Evolutionary conservation across 1,284 basidiomycete genomes (phyloP).

Genomic region (Chondrostereum purpureum): DNA sequence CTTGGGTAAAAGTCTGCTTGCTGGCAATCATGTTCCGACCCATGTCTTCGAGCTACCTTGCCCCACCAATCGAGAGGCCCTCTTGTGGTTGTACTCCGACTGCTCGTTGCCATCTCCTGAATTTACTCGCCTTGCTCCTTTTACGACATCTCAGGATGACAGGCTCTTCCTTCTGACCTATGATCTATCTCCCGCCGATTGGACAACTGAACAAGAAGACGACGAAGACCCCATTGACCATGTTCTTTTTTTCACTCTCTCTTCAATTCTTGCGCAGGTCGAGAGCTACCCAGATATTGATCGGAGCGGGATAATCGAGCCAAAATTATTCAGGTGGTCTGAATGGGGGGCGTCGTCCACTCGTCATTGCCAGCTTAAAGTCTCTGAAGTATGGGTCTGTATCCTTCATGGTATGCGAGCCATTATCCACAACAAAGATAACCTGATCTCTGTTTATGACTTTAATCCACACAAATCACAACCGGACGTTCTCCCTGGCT

Average conservation of each 20-base stretch:
- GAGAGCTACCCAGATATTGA: neutral
- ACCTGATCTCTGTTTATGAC: constrained; percentile 6
- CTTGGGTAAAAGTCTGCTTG: constrained; percentile 11
- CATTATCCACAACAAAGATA: constrained; percentile 1
- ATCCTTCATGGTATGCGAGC: constrained; percentile 12
- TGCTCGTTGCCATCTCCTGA: neutral
- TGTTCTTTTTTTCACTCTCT: constrained; percentile 11
- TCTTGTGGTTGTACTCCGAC: neutral
- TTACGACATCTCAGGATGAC: constrained; percentile 5
- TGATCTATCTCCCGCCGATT: neutral
- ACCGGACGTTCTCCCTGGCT: constrained; percentile 3
- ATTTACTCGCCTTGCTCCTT: neutral
- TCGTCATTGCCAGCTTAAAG: constrained; percentile 6
- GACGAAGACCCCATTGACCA: neutral
- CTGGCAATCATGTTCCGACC: too few species aligned
- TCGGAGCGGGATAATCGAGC: neutral
- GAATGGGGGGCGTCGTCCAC: constrained; percentile 11
- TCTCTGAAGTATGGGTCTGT: constrained; percentile 12
- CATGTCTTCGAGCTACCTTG: neutral
- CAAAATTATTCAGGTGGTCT: constrained; percentile 6
- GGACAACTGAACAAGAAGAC: neutral
- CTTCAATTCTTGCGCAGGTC: constrained; percentile 6
- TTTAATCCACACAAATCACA: constrained; percentile 4
- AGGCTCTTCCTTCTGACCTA: constrained; percentile 11
- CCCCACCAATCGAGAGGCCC: neutral